A percentile compares a stretch with the other conserved stretches of the same genome.
phyloP scores from a whole-genome alignment of 164 flowering plant species.

The Vitis labrusca region DNA sequence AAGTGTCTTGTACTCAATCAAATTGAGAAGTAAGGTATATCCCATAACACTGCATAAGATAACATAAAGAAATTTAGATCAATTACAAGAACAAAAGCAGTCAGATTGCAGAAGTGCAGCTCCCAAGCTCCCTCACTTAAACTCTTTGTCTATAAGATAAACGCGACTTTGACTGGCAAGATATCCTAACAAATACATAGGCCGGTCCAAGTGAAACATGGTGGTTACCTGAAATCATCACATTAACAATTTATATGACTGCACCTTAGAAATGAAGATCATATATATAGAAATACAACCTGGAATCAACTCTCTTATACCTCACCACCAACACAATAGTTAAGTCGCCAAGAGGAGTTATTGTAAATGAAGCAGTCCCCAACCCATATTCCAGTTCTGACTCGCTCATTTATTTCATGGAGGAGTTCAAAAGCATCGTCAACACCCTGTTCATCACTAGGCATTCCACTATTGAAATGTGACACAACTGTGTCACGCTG shows the following conservation, averaged over 20 bases:
- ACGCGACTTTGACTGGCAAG: conserved; percentile 97
- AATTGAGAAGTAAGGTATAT: conserved; percentile 86
- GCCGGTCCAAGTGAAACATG: conserved; percentile 97
- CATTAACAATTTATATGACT: too few species aligned
- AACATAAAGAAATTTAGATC: not conserved
- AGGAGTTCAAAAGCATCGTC: conserved; percentile 98
- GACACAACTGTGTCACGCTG: conserved; percentile 88
- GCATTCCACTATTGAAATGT: conserved; percentile 76
- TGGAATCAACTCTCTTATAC: conserved; percentile 35
- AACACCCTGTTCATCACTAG: conserved; percentile 93
- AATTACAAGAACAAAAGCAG: not conserved
- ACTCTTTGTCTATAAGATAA: conserved; percentile 94
- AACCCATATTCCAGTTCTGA: conserved; percentile 96
- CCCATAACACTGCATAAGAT: conserved; percentile 75
- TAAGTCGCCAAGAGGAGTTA: conserved; percentile 92
- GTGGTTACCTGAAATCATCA: conserved; percentile 77
- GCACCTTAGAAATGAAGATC: not conserved
- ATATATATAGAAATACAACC: not conserved
- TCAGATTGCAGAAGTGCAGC: too few species aligned
- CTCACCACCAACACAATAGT: conserved; percentile 99
- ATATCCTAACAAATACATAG: conserved; percentile 97
- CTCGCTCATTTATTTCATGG: conserved; percentile 92
- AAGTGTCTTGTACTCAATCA: conserved; percentile 97
- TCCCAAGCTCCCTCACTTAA: conserved; percentile 54
- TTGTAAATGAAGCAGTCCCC: conserved; percentile 95